phyloP scores from a whole-genome alignment of 495 filamentous ascomycete species.

The Aspergillus diversus region DNA sequence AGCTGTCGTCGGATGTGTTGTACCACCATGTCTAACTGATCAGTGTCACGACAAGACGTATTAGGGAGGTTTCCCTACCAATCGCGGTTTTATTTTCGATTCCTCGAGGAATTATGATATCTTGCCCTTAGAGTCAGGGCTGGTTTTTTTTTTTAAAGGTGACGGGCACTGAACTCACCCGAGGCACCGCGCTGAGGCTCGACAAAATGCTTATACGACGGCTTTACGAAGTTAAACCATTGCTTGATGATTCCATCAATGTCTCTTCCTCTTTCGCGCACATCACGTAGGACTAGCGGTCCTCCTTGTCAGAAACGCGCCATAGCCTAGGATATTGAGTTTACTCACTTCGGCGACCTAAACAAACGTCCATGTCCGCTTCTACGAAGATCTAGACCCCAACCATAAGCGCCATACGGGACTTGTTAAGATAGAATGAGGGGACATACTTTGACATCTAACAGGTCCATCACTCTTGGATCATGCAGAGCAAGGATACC shows the following conservation, averaged over 20 bases:
- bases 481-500: conserved; percentile 96
- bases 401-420: conserved; percentile 9
- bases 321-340: background rate
- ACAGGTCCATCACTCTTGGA: conserved; percentile 76
- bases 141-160: background rate
- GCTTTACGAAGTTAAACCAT: conserved; percentile 95
- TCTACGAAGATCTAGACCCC: conserved; percentile 80
- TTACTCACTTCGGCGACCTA: conserved; percentile 82
- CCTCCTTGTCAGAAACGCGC: conserved; percentile 18
- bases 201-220: conserved; percentile 88
- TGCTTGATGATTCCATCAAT: conserved; percentile 97
- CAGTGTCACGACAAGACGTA: conserved; percentile 16
- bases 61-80: conserved; percentile 49
- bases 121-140: conserved; percentile 45
- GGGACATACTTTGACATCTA: conserved; percentile 80
- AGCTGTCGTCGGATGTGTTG: conserved; percentile 86
- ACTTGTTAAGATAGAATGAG: conserved; percentile 11
- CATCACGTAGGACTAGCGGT: conserved; percentile 77
- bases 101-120: conserved; percentile 93
- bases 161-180: conserved; percentile 43
- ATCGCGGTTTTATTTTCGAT: conserved; percentile 94
- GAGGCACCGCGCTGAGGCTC: conserved; percentile 86
- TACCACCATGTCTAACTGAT: conserved; percentile 76
- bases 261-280: conserved; percentile 79
- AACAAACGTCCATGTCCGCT: conserved; percentile 91